A percentile compares a stretch with the other conserved stretches of the same genome.
phyloP scores from a whole-genome alignment of 495 filamentous ascomycete genomes.

The Monascus purpureus region DNA sequence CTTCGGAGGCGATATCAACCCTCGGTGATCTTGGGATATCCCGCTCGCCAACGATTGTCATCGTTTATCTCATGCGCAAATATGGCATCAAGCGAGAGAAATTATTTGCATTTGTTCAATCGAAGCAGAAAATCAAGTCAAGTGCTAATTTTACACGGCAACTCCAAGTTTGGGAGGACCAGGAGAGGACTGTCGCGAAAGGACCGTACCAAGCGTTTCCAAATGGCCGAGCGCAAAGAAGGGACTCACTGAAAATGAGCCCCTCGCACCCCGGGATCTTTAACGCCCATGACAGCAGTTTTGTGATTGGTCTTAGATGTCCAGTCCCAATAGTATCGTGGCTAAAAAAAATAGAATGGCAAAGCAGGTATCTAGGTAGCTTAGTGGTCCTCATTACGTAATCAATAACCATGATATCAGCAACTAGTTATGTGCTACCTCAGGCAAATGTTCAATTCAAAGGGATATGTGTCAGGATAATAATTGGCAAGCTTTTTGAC shows the following conservation, averaged over 20 bases:
- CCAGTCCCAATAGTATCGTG: too few relatives aligned
- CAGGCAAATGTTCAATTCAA: too few relatives aligned
- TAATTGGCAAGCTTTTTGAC: too few relatives aligned
- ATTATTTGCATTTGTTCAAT: constrained; percentile 5
- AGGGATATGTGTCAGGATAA: too few relatives aligned
- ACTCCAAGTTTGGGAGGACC: constrained; percentile 21
- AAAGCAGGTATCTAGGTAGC: too few relatives aligned
- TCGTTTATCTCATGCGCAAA: constrained; percentile 21
- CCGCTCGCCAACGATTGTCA: constrained; percentile 20
- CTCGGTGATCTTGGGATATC: constrained; percentile 24
- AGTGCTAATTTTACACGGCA: constrained; percentile 13
- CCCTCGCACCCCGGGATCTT: constrained; percentile 6
- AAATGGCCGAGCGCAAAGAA: constrained; percentile 9
- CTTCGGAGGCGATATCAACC: constrained; percentile 13
- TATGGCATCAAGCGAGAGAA: constrained; percentile 2
- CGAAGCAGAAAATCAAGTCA: constrained; percentile 11
- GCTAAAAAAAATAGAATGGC: too few relatives aligned
- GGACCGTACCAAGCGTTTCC: constrained; percentile 14
- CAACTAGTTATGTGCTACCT: too few relatives aligned
- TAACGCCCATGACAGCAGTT: too few relatives aligned
- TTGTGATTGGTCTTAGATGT: too few relatives aligned
- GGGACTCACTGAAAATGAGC: constrained; percentile 17
- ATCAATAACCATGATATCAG: too few relatives aligned
- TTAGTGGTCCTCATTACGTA: too few relatives aligned
- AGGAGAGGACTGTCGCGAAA: constrained; percentile 15